These are phyloP conservation scores for Rusavskia elegans DNA, from an alignment of 495 filamentous ascomycete genomes.

Conservation along the genomic window DNA sequence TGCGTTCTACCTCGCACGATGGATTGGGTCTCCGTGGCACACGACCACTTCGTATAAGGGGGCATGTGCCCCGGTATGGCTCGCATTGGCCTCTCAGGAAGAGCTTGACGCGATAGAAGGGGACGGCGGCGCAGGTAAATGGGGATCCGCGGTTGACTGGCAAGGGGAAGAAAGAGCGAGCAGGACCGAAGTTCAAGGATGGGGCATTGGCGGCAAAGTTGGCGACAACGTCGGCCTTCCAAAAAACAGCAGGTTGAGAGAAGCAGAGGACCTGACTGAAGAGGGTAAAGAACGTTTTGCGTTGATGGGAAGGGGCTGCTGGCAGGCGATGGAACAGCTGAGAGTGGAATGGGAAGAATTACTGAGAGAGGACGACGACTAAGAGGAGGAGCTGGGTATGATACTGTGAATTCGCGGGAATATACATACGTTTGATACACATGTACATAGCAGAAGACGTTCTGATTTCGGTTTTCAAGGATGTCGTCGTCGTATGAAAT, in stretches of 20 bases:
- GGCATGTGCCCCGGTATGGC: conserved; percentile 59
- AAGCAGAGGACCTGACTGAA: conserved; percentile 38
- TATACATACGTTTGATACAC: background rate
- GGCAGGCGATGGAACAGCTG: conserved; percentile 75
- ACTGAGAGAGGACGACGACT: background rate
- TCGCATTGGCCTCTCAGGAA: conserved; percentile 53
- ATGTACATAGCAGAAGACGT: background rate
- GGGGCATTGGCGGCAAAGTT: conserved; percentile 63
- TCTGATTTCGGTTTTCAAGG: no score
- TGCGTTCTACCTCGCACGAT: conserved; percentile 56
- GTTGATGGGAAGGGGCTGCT: conserved; percentile 51
- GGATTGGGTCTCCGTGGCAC: conserved; percentile 81
- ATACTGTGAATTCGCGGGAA: background rate
- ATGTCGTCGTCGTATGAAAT: no score
- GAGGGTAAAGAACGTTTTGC: conserved; percentile 61
- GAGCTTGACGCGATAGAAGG: conserved; percentile 45
- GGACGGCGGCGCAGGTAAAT: conserved; percentile 54
- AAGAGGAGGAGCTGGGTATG: background rate
- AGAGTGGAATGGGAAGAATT: conserved; percentile 56
- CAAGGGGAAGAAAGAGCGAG: conserved; percentile 41
- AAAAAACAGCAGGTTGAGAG: conserved; percentile 33
- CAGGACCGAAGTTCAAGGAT: conserved; percentile 68
- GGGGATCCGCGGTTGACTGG: conserved; percentile 55
- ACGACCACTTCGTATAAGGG: conserved; percentile 58
- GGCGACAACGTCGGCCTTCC: conserved; percentile 30